Evolutionary conservation across 345 rosid genomes (phyloP), one percentile per base, ranked within the genome.

Genomic region (Physaria fendleri): DNA sequence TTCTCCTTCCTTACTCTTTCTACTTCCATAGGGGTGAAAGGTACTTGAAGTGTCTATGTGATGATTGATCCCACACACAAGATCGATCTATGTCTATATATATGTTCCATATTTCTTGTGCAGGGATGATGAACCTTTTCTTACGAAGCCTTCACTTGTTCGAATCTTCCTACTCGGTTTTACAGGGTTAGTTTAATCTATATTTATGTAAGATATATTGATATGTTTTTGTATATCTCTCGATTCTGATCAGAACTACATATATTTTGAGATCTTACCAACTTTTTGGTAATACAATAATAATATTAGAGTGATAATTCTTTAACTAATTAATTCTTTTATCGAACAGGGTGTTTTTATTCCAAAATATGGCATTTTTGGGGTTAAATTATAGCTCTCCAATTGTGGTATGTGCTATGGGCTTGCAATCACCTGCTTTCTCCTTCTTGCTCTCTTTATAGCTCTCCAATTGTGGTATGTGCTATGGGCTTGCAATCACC

Each of bases 321-420:
- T 58, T 23, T 40, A 30, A 30, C 15, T 4, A 30, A 30, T 21
- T 4, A 30, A 3, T 16, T 16, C 0, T 42, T 15, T 42, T 50
- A 24, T 25, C 48, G 30, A 50, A 64, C 62, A 90, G 95, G 74
- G 74, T 81, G 34, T 78, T 83, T 27, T 12, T 87, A 24, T 63
- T 75, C 32, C 93, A 85, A 64, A 80, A 87, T 65, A 77, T 85
- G 25, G 76, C 82, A 22, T 85, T 85, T 74, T 23, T 87, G 18
- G 90, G 93, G 32, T 56, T 90, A 53, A 74, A 75, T 51, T 80
- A 76, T 68, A 83, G 90, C 64, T 87, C 95, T 5, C 93, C 95
- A 4, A 80, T 84, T 35, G 85, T 83, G 41, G 95, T 81, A 13
- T 90, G 95, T 39, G 85, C 82, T 25, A 85, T 83, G 95, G 95